phyloP scores from a whole-genome alignment of 2,329 filamentous ascomycete species.

The Cladophialophora exuberans region DNA sequence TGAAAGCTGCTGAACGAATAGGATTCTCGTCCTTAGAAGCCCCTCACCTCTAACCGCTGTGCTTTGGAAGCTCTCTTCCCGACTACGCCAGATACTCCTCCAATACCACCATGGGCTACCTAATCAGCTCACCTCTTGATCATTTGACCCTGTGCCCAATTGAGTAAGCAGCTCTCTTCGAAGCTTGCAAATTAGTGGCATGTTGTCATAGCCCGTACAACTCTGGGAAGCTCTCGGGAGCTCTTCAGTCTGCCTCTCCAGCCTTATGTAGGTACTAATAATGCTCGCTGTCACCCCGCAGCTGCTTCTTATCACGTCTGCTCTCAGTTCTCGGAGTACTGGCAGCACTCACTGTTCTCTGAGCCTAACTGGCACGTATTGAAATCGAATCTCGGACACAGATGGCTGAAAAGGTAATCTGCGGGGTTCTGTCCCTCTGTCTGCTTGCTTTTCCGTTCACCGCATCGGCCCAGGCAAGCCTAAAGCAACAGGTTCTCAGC shows the following conservation, averaged over 20 bases:
- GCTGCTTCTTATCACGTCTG: constrained; percentile 2
- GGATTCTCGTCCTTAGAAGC: not conserved
- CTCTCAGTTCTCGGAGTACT: constrained; percentile 8
- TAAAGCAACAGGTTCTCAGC: constrained; percentile 47
- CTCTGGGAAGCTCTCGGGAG: constrained; percentile 11
- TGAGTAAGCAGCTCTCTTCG: constrained; percentile 22
- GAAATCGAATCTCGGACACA: not conserved
- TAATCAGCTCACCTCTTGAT: constrained; percentile 17
- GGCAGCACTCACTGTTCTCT: not conserved
- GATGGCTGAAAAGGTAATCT: constrained; percentile 10
- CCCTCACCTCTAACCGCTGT: constrained; percentile 6
- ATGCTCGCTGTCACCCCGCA: constrained; percentile 25
- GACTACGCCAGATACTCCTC: constrained; percentile 1
- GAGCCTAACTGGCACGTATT: not conserved
- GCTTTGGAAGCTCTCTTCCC: constrained; percentile 21
- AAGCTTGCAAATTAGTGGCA: constrained; percentile 6
- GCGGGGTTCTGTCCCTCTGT: constrained; percentile 9
- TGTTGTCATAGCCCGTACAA: constrained; percentile 17
- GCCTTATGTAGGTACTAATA: constrained; percentile 24
- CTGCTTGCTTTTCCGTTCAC: constrained; percentile 18
- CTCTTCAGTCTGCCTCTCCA: constrained; percentile 20
- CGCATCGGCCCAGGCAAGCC: constrained; percentile 28
- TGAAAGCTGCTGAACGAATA: constrained; percentile 17
- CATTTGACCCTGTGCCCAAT: constrained; percentile 26
- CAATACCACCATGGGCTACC: not conserved